Conservation (phyloP, 2,329 filamentous ascomycete genomes). For the Escovopsis weberi region DNA sequence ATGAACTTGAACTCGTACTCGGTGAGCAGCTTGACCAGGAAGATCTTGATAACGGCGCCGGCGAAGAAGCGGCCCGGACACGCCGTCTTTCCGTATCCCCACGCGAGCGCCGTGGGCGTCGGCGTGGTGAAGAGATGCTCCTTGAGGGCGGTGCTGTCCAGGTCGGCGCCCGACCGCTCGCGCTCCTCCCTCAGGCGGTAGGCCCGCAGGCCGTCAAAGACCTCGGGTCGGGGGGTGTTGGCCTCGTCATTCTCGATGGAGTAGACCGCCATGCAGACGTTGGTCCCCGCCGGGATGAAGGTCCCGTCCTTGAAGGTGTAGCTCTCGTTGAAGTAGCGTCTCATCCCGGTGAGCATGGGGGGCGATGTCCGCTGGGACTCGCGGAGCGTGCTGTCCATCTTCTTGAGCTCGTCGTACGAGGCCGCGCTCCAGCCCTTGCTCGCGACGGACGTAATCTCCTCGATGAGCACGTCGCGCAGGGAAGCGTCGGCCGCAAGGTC, state of each 20-base stretch:
- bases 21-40: conserved; percentile 29
- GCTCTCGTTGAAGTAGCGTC: not conserved
- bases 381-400: not conserved
- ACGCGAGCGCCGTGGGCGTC: not conserved
- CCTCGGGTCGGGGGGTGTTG: not conserved
- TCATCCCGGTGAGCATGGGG: not conserved
- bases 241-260: not conserved
- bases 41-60: conserved; percentile 34
- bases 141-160: not conserved
- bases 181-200: not conserved
- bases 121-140: not conserved
- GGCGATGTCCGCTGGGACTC: not conserved
- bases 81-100: conserved; percentile 29
- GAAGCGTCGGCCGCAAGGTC: not conserved
- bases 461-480: not conserved
- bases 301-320: not conserved
- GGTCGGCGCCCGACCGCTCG: not conserved
- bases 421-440: not conserved
- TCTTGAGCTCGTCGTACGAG: not conserved
- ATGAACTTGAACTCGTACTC: conserved; percentile 31
- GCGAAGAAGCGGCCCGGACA: conserved; percentile 38
- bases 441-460: not conserved
- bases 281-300: not conserved
- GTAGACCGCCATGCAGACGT: not conserved
- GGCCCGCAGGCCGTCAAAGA: not conserved